Conservation (phyloP, 2,329 filamentous ascomycete species). For the Arthrobotrys sinensis region DNA sequence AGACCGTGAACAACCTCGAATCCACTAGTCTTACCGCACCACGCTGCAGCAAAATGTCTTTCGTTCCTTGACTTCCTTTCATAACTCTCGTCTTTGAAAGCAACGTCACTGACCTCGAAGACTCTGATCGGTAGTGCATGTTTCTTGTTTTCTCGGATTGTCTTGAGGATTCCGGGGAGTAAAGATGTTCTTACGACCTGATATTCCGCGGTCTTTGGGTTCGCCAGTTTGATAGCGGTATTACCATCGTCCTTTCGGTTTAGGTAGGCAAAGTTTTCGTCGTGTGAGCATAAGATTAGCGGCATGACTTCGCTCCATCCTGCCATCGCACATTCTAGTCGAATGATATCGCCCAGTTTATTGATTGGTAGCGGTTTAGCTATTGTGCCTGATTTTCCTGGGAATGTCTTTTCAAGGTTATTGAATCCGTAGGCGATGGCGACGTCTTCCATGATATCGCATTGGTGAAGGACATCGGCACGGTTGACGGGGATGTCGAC, state of each 20-base stretch:
- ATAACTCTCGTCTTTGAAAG: slow-evolving; percentile 84
- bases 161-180: slow-evolving; percentile 90
- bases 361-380: slow-evolving; percentile 91
- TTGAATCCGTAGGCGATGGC: slow-evolving; percentile 99
- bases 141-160: slow-evolving; percentile 91
- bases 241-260: slow-evolving; percentile 90
- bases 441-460: slow-evolving; percentile 98
- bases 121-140: slow-evolving; percentile 91
- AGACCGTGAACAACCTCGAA: slow-evolving; percentile 97
- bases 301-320: slow-evolving; percentile 98
- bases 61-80: slow-evolving; percentile 94
- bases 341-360: slow-evolving; percentile 93
- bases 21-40: slow-evolving; percentile 92
- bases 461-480: slow-evolving; percentile 94
- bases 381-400: slow-evolving; percentile 86
- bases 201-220: slow-evolving; percentile 93
- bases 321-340: slow-evolving; percentile 89
- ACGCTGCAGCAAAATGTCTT: slow-evolving; percentile 94
- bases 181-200: slow-evolving; percentile 91
- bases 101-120: slow-evolving; percentile 91
- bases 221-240: slow-evolving; percentile 86
- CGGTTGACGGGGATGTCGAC: slow-evolving; percentile 89
- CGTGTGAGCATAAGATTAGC: slow-evolving; percentile 94
- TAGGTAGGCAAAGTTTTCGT: slow-evolving; percentile 97
- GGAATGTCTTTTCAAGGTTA: slow-evolving; percentile 87